Percentiles rank a stretch among this genome's conserved stretches.
phyloP scores from a whole-genome alignment of 768 basidiomycete genomes.

The Leccinum imitatum region DNA sequence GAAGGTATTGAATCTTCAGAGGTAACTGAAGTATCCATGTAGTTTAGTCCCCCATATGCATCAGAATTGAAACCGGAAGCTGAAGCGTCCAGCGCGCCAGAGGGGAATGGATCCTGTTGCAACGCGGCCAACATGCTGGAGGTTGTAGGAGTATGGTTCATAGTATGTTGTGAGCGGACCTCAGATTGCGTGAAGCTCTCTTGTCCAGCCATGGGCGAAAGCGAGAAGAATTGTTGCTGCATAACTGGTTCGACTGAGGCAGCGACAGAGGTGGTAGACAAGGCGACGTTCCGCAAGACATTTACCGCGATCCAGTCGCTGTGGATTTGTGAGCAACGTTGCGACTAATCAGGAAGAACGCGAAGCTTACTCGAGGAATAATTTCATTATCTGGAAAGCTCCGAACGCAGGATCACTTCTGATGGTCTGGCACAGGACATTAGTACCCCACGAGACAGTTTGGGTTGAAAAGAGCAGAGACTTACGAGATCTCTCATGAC shows the following conservation, averaged over 20 bases:
- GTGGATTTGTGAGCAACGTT: constrained; percentile 19
- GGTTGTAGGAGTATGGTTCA: constrained; percentile 83
- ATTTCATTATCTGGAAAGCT: constrained; percentile 87
- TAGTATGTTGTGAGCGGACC: constrained; percentile 56
- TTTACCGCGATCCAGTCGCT: constrained; percentile 94
- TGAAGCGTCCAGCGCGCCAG: constrained; percentile 64
- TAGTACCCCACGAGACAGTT: not conserved
- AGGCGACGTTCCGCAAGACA: constrained; percentile 80
- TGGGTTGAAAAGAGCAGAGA: constrained; percentile 12
- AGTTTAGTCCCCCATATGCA: constrained; percentile 67
- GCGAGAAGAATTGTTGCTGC: constrained; percentile 84
- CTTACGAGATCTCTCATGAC: constrained; percentile 88
- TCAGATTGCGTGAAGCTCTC: constrained; percentile 73
- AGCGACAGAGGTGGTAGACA: constrained; percentile 89
- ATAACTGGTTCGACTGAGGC: constrained; percentile 90
- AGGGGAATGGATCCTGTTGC: constrained; percentile 70
- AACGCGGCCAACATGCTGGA: constrained; percentile 90
- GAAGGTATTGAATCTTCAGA: constrained; percentile 64
- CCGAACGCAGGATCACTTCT: constrained; percentile 91
- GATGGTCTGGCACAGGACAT: constrained; percentile 61
- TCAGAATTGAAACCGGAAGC: constrained; percentile 64
- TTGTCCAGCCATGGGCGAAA: constrained; percentile 89
- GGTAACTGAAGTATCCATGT: constrained; percentile 69
- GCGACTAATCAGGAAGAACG: constrained; percentile 2
- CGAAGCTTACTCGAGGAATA: constrained; percentile 79